A percentile compares a stretch with the other conserved stretches of the same genome.
Conservation (phyloP, 2,329 filamentous ascomycete genomes). For the Colletotrichum noveboracense region DNA sequence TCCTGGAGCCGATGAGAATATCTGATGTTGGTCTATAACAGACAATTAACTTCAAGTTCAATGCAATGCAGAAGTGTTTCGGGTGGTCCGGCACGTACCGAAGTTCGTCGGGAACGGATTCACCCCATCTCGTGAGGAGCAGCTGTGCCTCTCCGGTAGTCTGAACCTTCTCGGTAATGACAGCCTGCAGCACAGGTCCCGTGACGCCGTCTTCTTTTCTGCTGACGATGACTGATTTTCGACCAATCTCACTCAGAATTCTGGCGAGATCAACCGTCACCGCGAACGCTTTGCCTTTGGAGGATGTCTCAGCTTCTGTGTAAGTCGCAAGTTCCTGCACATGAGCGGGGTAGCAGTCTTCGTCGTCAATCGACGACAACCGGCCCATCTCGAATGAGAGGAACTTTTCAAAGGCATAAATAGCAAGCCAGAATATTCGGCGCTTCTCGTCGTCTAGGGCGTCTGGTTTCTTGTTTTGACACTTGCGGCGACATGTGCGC, state of each 20-base stretch:
- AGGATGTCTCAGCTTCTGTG: not conserved
- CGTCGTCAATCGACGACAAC: constrained; percentile 7
- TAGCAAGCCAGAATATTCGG: not conserved
- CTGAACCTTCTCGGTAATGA: constrained; percentile 9
- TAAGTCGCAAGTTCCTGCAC: not conserved
- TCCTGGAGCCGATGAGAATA: constrained; percentile 4
- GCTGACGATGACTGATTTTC: constrained; percentile 6
- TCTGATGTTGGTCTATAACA: not conserved
- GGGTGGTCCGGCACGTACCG: not conserved
- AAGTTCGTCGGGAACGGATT: constrained; percentile 11
- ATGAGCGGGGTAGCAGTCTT: not conserved
- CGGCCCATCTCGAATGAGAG: constrained; percentile 13
- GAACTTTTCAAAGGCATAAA: constrained; percentile 9
- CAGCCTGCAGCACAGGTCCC: not conserved
- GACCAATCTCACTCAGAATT: constrained; percentile 9
- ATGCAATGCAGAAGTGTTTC: not conserved
- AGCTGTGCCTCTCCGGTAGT: constrained; percentile 11
- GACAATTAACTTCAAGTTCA: not conserved
- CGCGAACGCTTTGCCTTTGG: not conserved
- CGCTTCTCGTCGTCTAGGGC: not conserved
- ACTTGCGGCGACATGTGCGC: not conserved
- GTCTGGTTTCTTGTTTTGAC: not conserved
- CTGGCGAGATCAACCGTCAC: constrained; percentile 1
- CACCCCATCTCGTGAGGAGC: constrained; percentile 13
- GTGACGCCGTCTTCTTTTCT: not conserved